Evolutionary conservation across 345 rosid species (phyloP).

Genomic region (Moringa oleifera): DNA sequence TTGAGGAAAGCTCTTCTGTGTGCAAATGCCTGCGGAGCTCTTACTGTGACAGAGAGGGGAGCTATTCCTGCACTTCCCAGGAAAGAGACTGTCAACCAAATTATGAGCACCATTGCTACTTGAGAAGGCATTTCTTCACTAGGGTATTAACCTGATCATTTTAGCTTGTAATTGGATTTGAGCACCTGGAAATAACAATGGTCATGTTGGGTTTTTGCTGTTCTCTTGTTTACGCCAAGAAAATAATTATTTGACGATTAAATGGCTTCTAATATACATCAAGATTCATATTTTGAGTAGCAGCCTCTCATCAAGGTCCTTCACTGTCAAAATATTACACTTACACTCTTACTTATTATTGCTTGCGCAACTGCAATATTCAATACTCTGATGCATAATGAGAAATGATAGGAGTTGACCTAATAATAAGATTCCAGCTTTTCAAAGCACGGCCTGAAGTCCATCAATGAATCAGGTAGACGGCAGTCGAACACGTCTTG

Average conservation of each 20-base stretch:
- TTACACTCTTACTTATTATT: not conserved
- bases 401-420: not conserved
- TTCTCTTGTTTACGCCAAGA: too few relatives aligned
- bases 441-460: not conserved
- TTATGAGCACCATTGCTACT: not conserved
- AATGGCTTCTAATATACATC: too few relatives aligned
- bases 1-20: conserved; percentile 34
- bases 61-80: conserved; percentile 43
- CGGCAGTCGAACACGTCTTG: conserved; percentile 13
- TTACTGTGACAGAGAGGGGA: conserved; percentile 30
- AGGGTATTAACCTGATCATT: not conserved
- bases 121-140: not conserved
- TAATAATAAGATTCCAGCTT: not conserved
- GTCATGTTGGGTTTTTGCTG: too few relatives aligned
- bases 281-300: too few relatives aligned
- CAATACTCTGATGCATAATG: too few relatives aligned
- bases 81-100: conserved; percentile 22
- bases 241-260: too few relatives aligned
- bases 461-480: not conserved
- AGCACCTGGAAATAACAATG: too few relatives aligned
- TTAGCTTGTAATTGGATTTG: too few relatives aligned
- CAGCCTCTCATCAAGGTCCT: too few relatives aligned
- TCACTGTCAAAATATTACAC: too few relatives aligned
- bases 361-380: not conserved
- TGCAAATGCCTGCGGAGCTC: conserved; percentile 43